Base-by-base conservation (phyloP, 208 protist species). In the Crithidia brevicula region DNA sequence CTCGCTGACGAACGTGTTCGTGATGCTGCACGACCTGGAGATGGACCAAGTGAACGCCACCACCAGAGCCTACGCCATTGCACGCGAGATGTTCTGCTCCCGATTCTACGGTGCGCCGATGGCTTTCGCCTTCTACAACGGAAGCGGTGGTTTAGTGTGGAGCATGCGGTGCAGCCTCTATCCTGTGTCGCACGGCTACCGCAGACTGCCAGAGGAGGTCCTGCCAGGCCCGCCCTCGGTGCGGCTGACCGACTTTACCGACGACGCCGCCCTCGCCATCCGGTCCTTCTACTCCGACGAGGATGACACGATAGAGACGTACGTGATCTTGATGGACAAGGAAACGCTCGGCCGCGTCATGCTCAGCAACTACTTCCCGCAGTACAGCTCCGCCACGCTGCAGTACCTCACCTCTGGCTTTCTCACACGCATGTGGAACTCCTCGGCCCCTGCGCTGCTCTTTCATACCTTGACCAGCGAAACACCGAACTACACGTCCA, bases 381-480 rank as follows among this genome's bases (percentile, higher is more conserved):
- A 74, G 18, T 91, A 87, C 59, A 89, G 82, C 63, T 56, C 59
- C 18, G 77, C 74, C 20, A 72, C 75, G 3, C 64, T 90, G 68
- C 70, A 82, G 63, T 66, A 57, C 36, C 56, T 79, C 16, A 77
- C 79, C 27, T 45, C 61, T 3, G 66, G 74, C 18, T 70, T 90
- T 20, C 36, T 92, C 10, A 38, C 87, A 20, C 72, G 66, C 36
- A 45, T n/a, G 22, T 81, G 66, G 64, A 73, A 72, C 54, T 43
- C 62, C 11, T 72, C 72, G 27, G 8, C 46, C 5, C 59, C 72
- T 1, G 38, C 25, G 9, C 51, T 91, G 20, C 68, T 82, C 16
- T 61, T 91, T 27, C 83, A 82, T 59, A 91, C 66, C 16, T 66
- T 91, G 20, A 80, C 67, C 18, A 28, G 66, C 13, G 23, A 60